Conservation (phyloP, 441 rosid species). For the Jatropha podagrica region DNA sequence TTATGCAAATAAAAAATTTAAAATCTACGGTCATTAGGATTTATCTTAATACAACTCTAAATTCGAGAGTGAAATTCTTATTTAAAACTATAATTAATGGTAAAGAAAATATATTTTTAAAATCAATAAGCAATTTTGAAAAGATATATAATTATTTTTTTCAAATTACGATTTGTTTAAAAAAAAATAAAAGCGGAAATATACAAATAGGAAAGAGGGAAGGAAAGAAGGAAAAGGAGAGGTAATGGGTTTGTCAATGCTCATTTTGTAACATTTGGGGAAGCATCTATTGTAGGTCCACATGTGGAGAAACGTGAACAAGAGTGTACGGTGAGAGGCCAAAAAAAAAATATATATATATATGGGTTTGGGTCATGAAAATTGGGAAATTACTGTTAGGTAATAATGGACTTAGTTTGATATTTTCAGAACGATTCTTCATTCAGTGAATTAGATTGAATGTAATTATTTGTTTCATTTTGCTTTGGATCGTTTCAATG, state of each 20-base stretch:
- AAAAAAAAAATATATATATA: neutral
- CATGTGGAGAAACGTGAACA: conserved; percentile 17
- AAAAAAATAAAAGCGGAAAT: too few species aligned
- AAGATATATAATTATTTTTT: too few species aligned
- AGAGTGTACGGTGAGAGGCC: neutral
- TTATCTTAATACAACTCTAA: too few species aligned
- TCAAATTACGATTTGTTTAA: too few species aligned
- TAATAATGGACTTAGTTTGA: neutral
- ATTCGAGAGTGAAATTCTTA: too few species aligned
- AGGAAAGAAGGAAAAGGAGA: too few species aligned
- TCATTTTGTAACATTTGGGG: conserved; percentile 5
- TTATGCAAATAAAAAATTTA: too few species aligned
- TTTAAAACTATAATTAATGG: too few species aligned
- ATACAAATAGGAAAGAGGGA: too few species aligned
- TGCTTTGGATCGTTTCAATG: conserved; percentile 1
- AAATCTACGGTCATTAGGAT: too few species aligned
- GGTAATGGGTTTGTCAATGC: neutral
- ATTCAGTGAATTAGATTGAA: conserved; percentile 18
- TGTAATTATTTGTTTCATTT: conserved; percentile 2
- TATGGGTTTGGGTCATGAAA: neutral
- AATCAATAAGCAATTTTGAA: too few species aligned
- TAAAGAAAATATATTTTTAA: too few species aligned
- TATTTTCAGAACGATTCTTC: neutral
- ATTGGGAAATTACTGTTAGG: neutral
- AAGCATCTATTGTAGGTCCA: conserved; percentile 20